Evolutionary conservation across 2,329 filamentous ascomycete species (phyloP), one percentile per base, ranked within the genome.

Genomic region (Pseudogymnoascus pannorum): DNA sequence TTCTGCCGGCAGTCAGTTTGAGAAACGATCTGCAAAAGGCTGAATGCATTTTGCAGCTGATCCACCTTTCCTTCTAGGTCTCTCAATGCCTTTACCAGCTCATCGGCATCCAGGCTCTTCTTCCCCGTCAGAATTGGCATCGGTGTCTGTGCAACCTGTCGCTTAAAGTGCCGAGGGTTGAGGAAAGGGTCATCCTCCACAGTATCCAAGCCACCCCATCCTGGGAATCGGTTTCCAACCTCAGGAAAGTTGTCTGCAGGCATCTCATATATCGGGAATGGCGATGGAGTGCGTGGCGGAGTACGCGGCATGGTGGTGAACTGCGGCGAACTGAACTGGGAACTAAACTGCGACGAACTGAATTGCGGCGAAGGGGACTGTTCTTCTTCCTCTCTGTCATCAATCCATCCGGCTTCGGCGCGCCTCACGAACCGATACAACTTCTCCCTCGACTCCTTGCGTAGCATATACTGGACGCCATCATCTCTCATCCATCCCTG

Each of bases 401-500:
- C 26, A 7, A 54, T 31, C 48, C 26, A 54, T 2, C 48, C 48
- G 2, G 48, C 16, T 26, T 54, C 48, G 16, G 48, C 48, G 26
- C 48, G 48, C 26, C 48, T 54, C 48, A 54, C 48, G 26, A 54
- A 54, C 24, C 48, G 48, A 33, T 31, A 54, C 26, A 54, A 33
- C n/a, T 54, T 54, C 48, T 54, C 26, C 48, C 48, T 31, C 9
- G 48, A 54, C 11, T 54, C 48, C 9, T 54, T 54, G 48, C 48
- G 48, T 9, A 54, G 48, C 48, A 54, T 54, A 33, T 54, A 54
- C 16, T 54, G 48, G 26, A 54, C 48, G 26, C 48, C 48, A 14
- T 54, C 48, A 8, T 54, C 48, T 18, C 48, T 54, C 48, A 54
- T 54, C 48, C 48, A 54, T 5, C n/a, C n/a, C 48, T 54, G 26